Conservation (phyloP, 352 stramenopile species). For the Phytophthora boehmeriae region DNA sequence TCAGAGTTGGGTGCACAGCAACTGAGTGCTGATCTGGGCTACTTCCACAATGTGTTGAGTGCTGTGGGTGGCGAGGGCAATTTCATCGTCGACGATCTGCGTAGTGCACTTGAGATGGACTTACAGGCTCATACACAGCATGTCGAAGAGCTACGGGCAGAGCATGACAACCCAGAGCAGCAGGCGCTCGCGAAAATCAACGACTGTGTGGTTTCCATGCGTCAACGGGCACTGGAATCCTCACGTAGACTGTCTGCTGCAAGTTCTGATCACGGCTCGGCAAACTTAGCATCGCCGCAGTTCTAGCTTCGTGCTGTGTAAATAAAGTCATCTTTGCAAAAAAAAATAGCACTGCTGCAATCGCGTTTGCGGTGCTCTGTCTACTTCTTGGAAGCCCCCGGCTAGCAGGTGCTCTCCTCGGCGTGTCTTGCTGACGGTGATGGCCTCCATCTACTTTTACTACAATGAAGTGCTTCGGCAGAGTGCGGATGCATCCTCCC, state of each 20-base stretch:
- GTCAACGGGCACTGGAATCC: conserved; percentile 33
- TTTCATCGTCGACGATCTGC: conserved; percentile 59
- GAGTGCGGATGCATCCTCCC: conserved; percentile 21
- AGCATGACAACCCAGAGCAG: conserved; percentile 27
- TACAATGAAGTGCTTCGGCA: conserved; percentile 36
- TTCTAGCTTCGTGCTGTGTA: conserved; percentile 8
- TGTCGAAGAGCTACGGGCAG: conserved; percentile 32
- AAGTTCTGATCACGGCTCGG: conserved; percentile 11
- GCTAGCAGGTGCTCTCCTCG: background rate
- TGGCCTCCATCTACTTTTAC: conserved; percentile 39
- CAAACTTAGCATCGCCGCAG: conserved; percentile 7
- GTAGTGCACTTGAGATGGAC: conserved; percentile 45
- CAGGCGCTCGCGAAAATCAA: conserved; percentile 59
- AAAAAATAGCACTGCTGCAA: conserved; percentile 16
- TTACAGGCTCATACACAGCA: conserved; percentile 36
- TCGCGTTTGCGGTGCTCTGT: conserved; percentile 15
- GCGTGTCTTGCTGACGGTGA: background rate
- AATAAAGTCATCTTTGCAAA: conserved; percentile 21
- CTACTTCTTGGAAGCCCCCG: background rate
- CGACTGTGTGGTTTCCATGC: conserved; percentile 44
- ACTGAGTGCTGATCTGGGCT: conserved; percentile 70
- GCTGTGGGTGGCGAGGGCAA: conserved; percentile 67
- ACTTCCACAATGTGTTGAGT: conserved; percentile 84
- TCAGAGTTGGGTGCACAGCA: conserved; percentile 65
- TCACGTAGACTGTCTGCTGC: conserved; percentile 17